Evolutionary conservation across 768 basidiomycete species (phyloP), one percentile per base, ranked within the genome.

Genomic region (Phylloporus scabripes): DNA sequence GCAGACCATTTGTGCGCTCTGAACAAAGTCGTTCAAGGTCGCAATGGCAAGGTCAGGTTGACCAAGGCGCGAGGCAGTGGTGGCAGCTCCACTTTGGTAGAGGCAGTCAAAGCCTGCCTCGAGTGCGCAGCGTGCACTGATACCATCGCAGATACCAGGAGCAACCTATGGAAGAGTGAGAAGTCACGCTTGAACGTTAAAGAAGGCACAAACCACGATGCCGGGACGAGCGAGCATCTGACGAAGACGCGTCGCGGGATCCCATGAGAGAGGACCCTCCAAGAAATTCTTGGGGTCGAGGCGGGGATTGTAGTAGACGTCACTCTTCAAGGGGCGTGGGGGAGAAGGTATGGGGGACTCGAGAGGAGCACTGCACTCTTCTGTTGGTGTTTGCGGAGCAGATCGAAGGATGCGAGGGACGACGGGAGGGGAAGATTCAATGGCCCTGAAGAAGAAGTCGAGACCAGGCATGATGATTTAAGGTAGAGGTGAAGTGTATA

Each of bases 61-160:
- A 15, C 86, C 86, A 20, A 88, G 72, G 15, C 85, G 78, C 1
- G 87, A 87, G 36, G 87, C 87, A 10, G 86, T 88, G 1, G 87
- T 89, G 12, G 85, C 85, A 43, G 87, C 85, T 44, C 87, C 87
- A 57, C 83, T 87, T 68, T 88, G 87, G 63, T 89, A 90, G 49
- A 88, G 53, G 56, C 86, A 88, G 21, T 76, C 73, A 57, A 89
- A 90, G 17, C 87, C 87, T 32, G 85, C 84, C 68, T 90, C 87
- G 7, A 89, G 66, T 7, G 87, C 87, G 54, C 85, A 85, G 26
- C 87, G 76, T 9, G 86, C 85, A 57, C 83, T 86, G 59, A 90
- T 88, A 43, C 85, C 85, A 49, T 87, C 85, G 48, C 85, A 86
- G 37, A 87, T 82, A 37, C 85, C 85, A n/a, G 85, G 86, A 2